phyloP scores from a whole-genome alignment of 768 basidiomycete species.

The Auriculariales sp. region DNA sequence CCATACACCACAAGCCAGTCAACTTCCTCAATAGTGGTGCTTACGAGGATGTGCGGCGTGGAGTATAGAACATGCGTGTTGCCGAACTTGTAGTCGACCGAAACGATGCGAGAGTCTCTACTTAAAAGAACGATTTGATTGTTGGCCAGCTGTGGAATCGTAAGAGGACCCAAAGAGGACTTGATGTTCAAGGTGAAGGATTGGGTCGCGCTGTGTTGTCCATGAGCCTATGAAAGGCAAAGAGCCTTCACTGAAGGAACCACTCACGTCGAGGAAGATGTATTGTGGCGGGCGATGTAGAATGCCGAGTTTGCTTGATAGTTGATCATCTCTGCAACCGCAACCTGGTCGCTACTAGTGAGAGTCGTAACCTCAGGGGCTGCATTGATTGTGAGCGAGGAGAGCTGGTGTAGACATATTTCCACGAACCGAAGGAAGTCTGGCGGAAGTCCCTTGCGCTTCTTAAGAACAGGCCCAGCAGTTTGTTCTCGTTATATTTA shows the following conservation, averaged over 20 bases:
- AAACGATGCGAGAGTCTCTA: conserved; percentile 57
- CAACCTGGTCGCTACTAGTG: not conserved
- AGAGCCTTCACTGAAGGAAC: no score
- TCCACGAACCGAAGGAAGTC: conserved; percentile 20
- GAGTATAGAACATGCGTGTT: conserved; percentile 6
- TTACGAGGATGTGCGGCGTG: conserved; percentile 6
- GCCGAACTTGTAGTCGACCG: conserved; percentile 63
- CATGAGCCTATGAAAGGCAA: no score
- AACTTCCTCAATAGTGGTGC: conserved; percentile 3
- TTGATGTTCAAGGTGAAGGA: conserved; percentile 47
- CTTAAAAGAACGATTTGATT: conserved; percentile 43
- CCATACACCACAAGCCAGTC: conserved; percentile 10
- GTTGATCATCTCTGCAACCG: conserved; percentile 8
- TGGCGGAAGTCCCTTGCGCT: conserved; percentile 46
- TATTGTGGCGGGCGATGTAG: conserved; percentile 9
- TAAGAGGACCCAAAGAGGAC: conserved; percentile 34
- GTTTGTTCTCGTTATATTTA: conserved; percentile 20
- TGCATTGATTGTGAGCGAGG: not conserved
- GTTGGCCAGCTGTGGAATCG: conserved; percentile 39
- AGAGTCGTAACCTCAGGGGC: not conserved
- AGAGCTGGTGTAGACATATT: not conserved
- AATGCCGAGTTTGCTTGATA: conserved; percentile 5
- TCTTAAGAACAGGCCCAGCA: conserved; percentile 29
- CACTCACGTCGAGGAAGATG: not conserved
- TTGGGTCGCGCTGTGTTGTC: conserved; percentile 24